Evolutionary conservation across 768 basidiomycete species (phyloP), one percentile per base, ranked within the genome.

Genomic region (Psilocybe sp.): DNA sequence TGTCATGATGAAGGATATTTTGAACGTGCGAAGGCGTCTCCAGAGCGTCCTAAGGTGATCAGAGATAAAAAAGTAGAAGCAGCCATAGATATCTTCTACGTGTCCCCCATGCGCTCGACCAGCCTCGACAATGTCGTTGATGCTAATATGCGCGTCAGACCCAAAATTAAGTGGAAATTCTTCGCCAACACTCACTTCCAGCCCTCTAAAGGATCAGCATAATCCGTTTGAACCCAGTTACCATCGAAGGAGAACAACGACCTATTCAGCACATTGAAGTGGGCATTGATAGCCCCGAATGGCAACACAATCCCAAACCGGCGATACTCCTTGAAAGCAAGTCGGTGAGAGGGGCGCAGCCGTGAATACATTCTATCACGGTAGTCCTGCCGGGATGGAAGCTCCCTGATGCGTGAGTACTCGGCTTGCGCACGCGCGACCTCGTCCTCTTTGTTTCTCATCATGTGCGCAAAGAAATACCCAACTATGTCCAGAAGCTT

Each of bases 21-120:
- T 53, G 39, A 69, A 64, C 16, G 56, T 62, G 13, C 63, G 64
- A 31, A 78, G 53, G 3, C 72, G 69, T 15, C 56, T 37, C 0
- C 66, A 55, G 56, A 80, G 76, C 0, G 56, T 56, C 14, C 59
- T 59, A 11, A 80, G 63, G 51, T 77, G 64, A 11, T 72, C 64
- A 4, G 68, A 64, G 20, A 79, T 47, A 51, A 69, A 70, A 48
- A 79, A 78, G 57, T 76, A 77, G 31, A 79, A 70, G 44, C 76
- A 79, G 4, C 79, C 79, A 47, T 72, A 76, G 31, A 78, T 65
- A 56, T 80, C 78, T 45, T 72, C 76, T 0, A 60, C 50, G 5
- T 60, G 63, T 6, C 70, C 68, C 2, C 76, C 75, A 18, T 72
- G 63, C 1, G 53, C 57, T 46, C 58, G 67, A 16, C 77, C 77